Base-by-base conservation (phyloP, 768 basidiomycete genomes). In the Mycena polygramma region DNA sequence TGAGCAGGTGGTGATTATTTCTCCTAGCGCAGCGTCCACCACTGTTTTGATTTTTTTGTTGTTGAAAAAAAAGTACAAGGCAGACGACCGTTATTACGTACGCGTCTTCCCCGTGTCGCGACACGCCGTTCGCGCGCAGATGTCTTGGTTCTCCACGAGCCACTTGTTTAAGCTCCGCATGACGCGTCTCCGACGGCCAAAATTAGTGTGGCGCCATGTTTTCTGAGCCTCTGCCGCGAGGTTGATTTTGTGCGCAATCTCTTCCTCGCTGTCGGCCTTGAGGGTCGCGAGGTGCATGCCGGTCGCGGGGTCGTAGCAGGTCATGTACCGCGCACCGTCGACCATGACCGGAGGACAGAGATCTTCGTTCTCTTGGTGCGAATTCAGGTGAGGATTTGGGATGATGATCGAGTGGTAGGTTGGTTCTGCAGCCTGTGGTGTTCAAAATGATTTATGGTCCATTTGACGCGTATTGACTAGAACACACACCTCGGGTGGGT, bases 21-120 rank as follows among this genome's bases (percentile, higher is more conserved):
- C 98, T 43, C 98, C 98, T 48, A 99, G 85, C 2, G 94, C 92
- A 39, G 97, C 96, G 75, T 99, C 97, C 69, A 99, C 86, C 79
- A 97, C 97, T 98, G 72, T 36, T n/a, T 30, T 45, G 52, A 63
- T 46, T 4, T 24, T n/a, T 30, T 30, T 30, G 30, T 30, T 39
- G 53, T 46, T 48, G 66, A 37, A 30, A 36, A 43, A 37, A 11
- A 48, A 36, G 41, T 19, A 20, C 15, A 63, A 54, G 26, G 19
- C n/a, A 54, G 24, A 41, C 41, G 41, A 8, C 4, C 20, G 48
- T 48, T 9, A 19, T 45, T 37, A 87, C 93, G 79, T 75, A 94
- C 94, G 82, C 35, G 97, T 98, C 86, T 99, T 99, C 49, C 97
- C 97, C 0, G 95, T 95, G 80, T 99, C 97, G 39, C 97, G 86